Evolutionary conservation across 2,329 filamentous ascomycete species (phyloP).

Genomic region (Monosporascus cannonballus): DNA sequence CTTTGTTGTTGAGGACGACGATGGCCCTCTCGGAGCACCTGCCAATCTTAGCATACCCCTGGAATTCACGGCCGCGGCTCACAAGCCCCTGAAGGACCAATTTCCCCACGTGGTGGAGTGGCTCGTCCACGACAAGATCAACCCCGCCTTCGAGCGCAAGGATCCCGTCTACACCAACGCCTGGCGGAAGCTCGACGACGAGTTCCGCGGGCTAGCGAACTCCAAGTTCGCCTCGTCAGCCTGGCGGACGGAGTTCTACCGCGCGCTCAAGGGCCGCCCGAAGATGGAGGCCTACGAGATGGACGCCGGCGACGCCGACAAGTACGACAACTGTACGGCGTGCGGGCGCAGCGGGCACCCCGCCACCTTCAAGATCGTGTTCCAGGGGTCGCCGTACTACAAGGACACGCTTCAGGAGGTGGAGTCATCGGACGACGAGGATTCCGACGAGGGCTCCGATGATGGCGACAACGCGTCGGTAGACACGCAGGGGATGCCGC

Average conservation of each 20-base stretch:
- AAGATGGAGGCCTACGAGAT: slow-evolving; percentile 46
- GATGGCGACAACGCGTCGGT: slow-evolving; percentile 27
- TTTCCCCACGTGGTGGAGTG: slow-evolving; percentile 72
- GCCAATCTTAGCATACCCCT: slow-evolving; percentile 54
- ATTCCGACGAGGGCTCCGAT: slow-evolving; percentile 23
- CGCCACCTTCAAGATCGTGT: slow-evolving; percentile 56
- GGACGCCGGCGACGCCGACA: slow-evolving; percentile 28
- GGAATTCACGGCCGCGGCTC: slow-evolving; percentile 60
- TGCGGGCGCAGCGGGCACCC: slow-evolving; percentile 66
- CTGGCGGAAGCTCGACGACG: slow-evolving; percentile 66
- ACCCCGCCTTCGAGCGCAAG: slow-evolving; percentile 57
- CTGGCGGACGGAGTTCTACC: slow-evolving; percentile 63
- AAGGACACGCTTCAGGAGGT: slow-evolving; percentile 60
- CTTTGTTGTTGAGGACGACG: slow-evolving; percentile 62
- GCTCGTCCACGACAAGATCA: slow-evolving; percentile 74
- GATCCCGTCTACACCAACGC: slow-evolving; percentile 62
- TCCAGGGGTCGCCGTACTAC: slow-evolving; percentile 62
- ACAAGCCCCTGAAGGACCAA: slow-evolving; percentile 63
- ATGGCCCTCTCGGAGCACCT: slow-evolving; percentile 50
- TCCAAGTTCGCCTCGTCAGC: slow-evolving; percentile 67
- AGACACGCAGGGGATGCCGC: slow-evolving; percentile 33
- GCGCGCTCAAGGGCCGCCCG: slow-evolving; percentile 60
- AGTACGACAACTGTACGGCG: slow-evolving; percentile 54
- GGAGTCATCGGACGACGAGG: slow-evolving; percentile 28
- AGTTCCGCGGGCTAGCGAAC: slow-evolving; percentile 59